phyloP scores from a whole-genome alignment of 352 stramenopile species.

The Globisporangium acanthophoron region DNA sequence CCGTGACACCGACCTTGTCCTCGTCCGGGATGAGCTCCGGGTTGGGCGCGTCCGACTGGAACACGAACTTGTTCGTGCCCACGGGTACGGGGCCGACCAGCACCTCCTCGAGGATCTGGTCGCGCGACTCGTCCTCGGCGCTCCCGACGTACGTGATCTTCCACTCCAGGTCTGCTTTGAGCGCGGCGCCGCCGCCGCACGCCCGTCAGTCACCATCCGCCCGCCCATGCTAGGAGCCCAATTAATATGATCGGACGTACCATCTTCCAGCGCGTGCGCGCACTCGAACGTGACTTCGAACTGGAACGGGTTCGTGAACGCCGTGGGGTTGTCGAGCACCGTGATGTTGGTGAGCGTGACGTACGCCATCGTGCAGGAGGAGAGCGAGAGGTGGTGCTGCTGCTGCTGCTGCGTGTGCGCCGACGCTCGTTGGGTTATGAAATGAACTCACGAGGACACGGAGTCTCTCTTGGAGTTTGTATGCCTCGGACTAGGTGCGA shows the following conservation, averaged over 20 bases:
- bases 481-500: neutral
- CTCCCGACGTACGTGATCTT: conserved; percentile 99
- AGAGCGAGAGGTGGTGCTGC: neutral
- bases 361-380: conserved; percentile 62
- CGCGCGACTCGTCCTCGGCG: conserved; percentile 92
- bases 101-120: conserved; percentile 98
- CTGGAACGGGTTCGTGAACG: conserved; percentile 98
- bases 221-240: neutral
- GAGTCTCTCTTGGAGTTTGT: neutral
- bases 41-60: conserved; percentile 94
- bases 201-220: neutral
- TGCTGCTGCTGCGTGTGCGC: neutral
- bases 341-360: conserved; percentile 91
- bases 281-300: conserved; percentile 99
- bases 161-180: conserved; percentile 95
- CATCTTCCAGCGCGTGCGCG: conserved; percentile 93
- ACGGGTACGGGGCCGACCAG: conserved; percentile 97
- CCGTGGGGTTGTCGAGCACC: conserved; percentile 98
- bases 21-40: conserved; percentile 89
- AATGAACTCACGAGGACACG: neutral
- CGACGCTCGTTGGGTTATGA: neutral
- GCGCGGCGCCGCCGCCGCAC: neutral
- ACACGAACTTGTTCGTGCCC: conserved; percentile 98
- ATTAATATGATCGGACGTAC: conserved; percentile 25
- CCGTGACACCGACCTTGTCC: conserved; percentile 98